A percentile compares a stretch with the other conserved stretches of the same genome.
Conservation (phyloP, 495 filamentous ascomycete species). For the Polyplosphaeria fusca region DNA sequence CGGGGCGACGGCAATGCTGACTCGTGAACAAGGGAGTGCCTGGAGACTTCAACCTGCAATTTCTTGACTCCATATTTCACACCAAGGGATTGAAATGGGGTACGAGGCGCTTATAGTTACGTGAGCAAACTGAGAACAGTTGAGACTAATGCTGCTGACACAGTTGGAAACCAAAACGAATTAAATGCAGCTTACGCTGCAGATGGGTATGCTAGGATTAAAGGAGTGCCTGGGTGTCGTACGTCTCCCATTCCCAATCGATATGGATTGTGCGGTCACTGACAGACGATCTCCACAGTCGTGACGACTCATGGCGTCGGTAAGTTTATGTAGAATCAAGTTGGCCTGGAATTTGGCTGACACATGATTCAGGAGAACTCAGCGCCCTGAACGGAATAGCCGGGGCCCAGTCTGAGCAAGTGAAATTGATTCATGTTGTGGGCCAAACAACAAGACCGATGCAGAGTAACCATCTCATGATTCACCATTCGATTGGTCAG, state of each 20-base stretch:
- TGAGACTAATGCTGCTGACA: background rate
- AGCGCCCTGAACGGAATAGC: conserved; percentile 44
- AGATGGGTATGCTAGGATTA: conserved; percentile 42
- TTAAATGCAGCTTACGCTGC: conserved; percentile 43
- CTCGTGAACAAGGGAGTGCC: conserved; percentile 25
- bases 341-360: too few species aligned
- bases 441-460: conserved; percentile 41
- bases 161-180: conserved; percentile 44
- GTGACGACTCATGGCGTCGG: conserved; percentile 45
- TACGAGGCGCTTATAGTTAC: background rate
- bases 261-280: too few species aligned
- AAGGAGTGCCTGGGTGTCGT: conserved; percentile 36
- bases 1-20: too few species aligned
- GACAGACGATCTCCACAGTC: conserved; percentile 10
- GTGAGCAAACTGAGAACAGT: background rate
- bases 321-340: too few species aligned
- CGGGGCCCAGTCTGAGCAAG: conserved; percentile 39
- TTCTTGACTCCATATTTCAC: conserved; percentile 41
- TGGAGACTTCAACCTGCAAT: conserved; percentile 39
- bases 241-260: background rate
- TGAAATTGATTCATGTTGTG: conserved; percentile 44
- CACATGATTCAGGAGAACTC: conserved; percentile 34
- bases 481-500: conserved; percentile 42
- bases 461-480: conserved; percentile 43
- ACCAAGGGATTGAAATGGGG: conserved; percentile 41